A percentile compares a stretch with the other conserved stretches of the same genome.
These are phyloP conservation scores for Geotrichum phurueaensis DNA, from an alignment of 1,139 yeast genomes.

Conservation along the genomic window DNA sequence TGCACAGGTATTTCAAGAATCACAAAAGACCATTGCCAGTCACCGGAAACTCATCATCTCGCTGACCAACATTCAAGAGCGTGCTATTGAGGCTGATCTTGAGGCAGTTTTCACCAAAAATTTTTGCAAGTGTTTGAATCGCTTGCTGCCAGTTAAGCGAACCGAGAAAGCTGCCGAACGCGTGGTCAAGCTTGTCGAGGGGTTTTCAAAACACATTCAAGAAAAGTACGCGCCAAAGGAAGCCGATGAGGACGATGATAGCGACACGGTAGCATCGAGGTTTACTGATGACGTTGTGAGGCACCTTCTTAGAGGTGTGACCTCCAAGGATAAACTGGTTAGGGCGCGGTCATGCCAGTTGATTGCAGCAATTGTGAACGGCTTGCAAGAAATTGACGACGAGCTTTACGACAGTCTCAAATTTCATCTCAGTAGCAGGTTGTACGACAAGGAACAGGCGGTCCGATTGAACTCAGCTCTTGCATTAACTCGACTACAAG, in stretches of 20 bases:
- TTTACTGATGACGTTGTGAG: constrained; percentile 60
- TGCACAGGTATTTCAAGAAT: constrained; percentile 72
- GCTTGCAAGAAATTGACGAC: constrained; percentile 70
- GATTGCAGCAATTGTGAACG: constrained; percentile 65
- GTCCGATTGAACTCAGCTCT: constrained; percentile 80
- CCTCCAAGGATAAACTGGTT: constrained; percentile 69
- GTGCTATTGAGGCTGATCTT: constrained; percentile 48
- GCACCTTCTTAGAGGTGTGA: constrained; percentile 68
- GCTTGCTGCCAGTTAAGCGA: constrained; percentile 61
- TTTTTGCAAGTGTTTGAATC: constrained; percentile 58
- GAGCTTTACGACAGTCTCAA: constrained; percentile 60
- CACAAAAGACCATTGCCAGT: constrained; percentile 66
- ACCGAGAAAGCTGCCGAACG: constrained; percentile 72
- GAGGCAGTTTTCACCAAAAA: constrained; percentile 54
- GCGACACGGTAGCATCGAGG: constrained; percentile 34
- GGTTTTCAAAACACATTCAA: constrained; percentile 51
- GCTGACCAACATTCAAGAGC: constrained; percentile 52
- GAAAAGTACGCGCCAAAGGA: constrained; percentile 34
- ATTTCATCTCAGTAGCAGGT: constrained; percentile 55
- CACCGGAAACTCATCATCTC: constrained; percentile 70
- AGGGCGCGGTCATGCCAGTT: constrained; percentile 77
- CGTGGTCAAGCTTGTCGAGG: constrained; percentile 65
- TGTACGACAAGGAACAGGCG: constrained; percentile 70
- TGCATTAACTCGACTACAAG: constrained; percentile 73
- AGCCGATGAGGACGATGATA: constrained; percentile 38